Base-by-base conservation (phyloP, 225 moss, liverwort and hornwort genomes). In the Physcomitrellopsis africana region DNA sequence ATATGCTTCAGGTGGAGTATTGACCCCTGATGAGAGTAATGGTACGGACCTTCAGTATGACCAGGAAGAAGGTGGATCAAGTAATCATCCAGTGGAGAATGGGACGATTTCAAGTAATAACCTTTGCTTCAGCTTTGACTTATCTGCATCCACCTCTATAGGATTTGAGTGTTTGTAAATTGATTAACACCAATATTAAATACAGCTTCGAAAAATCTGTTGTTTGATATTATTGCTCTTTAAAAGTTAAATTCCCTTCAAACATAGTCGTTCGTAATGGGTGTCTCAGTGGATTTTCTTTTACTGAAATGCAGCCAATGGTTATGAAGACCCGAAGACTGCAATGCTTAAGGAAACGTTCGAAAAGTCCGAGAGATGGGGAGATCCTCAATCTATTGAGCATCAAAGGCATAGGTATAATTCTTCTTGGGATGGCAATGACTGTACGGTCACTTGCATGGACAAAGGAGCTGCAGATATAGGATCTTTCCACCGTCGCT, bases 361-460 rank as follows among this genome's bases (percentile, higher is more conserved):
- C 63, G 71, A 84, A 77, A 83, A 93, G 47, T 71, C 87, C 19
- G 82, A 75, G 74, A 84, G 82, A 53, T 94, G 90, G 94, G 89
- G 89, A 63, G 78, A 77, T 57, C 69, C 47, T 58, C 77, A 77
- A 51, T 79, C 82, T 64, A 84, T 80, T 24, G 87, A 68, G 47
- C 81, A 78, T 67, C 76, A 86, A 75, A 88, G 88, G 70, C 69
- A 56, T 17, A 88, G 88, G 51, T 86, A 78, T 55, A 59, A 77
- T 42, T 77, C 81, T 63, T 81, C 76, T 3, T 94, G 96, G 96
- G 96, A 92, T 78, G 86, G 83, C 37, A 88, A 83, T 72, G 82
- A 77, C 63, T 86, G 86, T 62, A 77, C 79, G 51, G 70, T 67
- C 41, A 80, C 70, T 60, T 86, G 85, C 62, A 87, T 81, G 66